Conservation (phyloP, 1,284 basidiomycete genomes). For the Fomes fomentarius region DNA sequence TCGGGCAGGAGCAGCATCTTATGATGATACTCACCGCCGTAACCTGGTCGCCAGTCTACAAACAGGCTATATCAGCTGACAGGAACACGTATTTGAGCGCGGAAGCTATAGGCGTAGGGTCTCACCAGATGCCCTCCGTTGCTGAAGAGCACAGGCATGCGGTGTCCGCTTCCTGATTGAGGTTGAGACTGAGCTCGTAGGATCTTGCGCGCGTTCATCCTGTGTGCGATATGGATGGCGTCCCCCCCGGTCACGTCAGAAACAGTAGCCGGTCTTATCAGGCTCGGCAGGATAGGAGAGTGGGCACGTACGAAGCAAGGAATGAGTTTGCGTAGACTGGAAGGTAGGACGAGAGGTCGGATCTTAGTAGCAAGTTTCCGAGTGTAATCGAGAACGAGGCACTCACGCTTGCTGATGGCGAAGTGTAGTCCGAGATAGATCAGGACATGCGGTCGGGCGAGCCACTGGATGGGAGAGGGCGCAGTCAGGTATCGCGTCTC, state of each 20-base stretch:
- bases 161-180: constrained; percentile 19
- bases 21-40: constrained; percentile 16
- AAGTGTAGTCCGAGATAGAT: constrained; percentile 31
- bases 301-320: constrained; percentile 27
- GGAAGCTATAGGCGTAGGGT: neutral
- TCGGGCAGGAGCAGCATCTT: neutral
- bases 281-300: neutral
- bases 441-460: constrained; percentile 25
- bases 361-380: constrained; percentile 14
- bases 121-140: constrained; percentile 19
- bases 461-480: constrained; percentile 20
- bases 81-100: neutral
- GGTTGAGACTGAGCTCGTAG: constrained; percentile 22
- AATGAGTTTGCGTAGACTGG: constrained; percentile 30
- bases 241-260: too few species aligned
- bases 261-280: neutral
- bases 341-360: constrained; percentile 6
- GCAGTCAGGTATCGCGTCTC: constrained; percentile 12
- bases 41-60: constrained; percentile 17
- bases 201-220: constrained; percentile 29
- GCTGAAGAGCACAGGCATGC: constrained; percentile 25
- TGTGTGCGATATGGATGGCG: too few species aligned
- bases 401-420: constrained; percentile 29
- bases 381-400: constrained; percentile 8
- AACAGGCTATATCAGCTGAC: constrained; percentile 10